These are phyloP conservation scores for Triadica sebifera DNA, from an alignment of 345 rosid genomes.

Conservation along the genomic window DNA sequence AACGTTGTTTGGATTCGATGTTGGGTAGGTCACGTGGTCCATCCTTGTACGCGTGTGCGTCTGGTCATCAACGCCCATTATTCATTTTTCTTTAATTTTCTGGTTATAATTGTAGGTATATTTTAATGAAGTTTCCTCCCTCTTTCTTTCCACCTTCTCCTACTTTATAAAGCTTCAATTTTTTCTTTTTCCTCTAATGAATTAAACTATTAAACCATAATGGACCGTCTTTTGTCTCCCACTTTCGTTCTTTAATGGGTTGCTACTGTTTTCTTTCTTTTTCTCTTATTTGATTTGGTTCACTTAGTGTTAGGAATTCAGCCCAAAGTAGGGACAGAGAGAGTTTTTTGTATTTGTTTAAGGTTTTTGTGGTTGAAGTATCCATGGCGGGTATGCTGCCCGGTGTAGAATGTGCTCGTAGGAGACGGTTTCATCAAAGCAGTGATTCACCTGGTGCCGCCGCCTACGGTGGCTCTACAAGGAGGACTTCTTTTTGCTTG, in stretches of 20 bases:
- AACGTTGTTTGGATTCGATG: not conserved
- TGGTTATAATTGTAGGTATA: not conserved
- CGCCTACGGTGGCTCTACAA: constrained; percentile 28
- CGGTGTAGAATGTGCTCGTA: constrained; percentile 79
- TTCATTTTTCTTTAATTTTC: no score
- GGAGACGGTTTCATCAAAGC: constrained; percentile 66
- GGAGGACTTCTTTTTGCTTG: constrained; percentile 62
- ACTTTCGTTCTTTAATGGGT: not conserved
- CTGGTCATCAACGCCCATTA: not conserved
- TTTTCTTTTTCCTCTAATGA: no score
- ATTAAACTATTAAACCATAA: not conserved
- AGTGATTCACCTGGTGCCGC: constrained; percentile 36
- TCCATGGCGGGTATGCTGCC: constrained; percentile 84
- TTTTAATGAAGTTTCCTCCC: constrained; percentile 1
- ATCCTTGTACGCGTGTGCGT: not conserved
- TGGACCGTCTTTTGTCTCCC: constrained; percentile 19
- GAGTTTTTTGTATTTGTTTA: no score
- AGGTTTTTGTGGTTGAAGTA: not conserved
- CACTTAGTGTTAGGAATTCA: not conserved
- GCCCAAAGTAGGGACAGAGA: no score
- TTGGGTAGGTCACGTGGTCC: not conserved
- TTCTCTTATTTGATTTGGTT: no score
- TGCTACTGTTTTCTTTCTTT: no score
- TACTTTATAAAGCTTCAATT: no score
- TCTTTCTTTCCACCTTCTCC: not conserved